phyloP scores from a whole-genome alignment of 2,329 filamentous ascomycete genomes.

The Magnaporthiopsis rhizophila region DNA sequence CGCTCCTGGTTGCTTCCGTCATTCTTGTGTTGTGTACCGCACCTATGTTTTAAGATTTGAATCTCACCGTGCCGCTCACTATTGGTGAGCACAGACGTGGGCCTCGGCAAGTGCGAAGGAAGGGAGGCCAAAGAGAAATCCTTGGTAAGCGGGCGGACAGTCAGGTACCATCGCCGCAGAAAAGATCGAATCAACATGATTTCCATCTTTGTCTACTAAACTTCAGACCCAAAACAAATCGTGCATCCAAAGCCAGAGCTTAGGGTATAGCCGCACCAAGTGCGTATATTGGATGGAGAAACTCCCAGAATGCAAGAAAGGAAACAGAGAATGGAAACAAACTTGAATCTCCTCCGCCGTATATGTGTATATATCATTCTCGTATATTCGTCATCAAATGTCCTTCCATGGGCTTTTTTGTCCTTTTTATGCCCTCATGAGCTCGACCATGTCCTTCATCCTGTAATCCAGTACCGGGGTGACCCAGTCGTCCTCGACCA shows the following conservation, averaged over 20 bases:
- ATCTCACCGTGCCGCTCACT: not conserved
- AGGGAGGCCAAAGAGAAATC: too few relatives aligned
- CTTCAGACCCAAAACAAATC: not conserved
- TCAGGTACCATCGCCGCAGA: too few relatives aligned
- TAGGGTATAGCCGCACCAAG: not conserved
- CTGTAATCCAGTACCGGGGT: conserved; percentile 55
- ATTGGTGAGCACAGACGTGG: too few relatives aligned
- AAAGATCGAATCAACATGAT: not conserved
- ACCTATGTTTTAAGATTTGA: too few relatives aligned
- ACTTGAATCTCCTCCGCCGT: not conserved
- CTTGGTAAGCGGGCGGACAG: too few relatives aligned
- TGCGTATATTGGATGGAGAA: not conserved
- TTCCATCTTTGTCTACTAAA: not conserved
- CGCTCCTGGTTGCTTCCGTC: too few relatives aligned
- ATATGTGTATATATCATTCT: not conserved
- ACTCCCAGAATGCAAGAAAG: not conserved
- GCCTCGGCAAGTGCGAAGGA: too few relatives aligned
- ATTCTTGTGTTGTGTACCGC: too few relatives aligned
- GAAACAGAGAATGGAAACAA: not conserved
- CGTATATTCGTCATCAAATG: not conserved
- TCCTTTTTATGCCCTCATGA: conserved; percentile 32
- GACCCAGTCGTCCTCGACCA: conserved; percentile 57
- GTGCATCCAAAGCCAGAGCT: not conserved
- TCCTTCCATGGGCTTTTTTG: not conserved
- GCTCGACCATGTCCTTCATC: conserved; percentile 51